Percentiles rank a stretch among this genome's conserved stretches.
Evolutionary conservation across 169 alveolate species (phyloP).

Genomic region (Amoebophrya sp.): DNA sequence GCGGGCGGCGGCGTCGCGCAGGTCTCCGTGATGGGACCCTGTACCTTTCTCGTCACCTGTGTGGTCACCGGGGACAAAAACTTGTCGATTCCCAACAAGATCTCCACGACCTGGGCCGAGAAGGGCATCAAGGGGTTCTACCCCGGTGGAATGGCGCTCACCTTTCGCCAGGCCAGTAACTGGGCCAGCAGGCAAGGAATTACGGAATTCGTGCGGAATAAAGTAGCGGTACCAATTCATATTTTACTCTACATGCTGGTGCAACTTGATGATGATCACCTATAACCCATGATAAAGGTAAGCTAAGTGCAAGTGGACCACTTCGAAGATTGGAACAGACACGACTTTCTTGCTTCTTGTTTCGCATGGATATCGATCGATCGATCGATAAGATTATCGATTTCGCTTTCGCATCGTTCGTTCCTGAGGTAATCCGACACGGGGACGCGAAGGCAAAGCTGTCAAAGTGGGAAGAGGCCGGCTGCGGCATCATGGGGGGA

Average conservation of each 20-base stretch:
- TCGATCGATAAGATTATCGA: no score
- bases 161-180: slow-evolving; percentile 51
- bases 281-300: no score
- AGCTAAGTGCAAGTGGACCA: no score
- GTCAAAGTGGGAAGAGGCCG: neutral
- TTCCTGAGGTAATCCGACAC: neutral
- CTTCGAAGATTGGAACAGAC: no score
- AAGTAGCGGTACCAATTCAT: neutral
- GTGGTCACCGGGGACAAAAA: slow-evolving; percentile 39
- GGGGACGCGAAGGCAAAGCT: neutral
- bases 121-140: slow-evolving; percentile 46
- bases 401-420: neutral
- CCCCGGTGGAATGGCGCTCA: slow-evolving; percentile 49
- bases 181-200: slow-evolving; percentile 62
- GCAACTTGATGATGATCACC: no score
- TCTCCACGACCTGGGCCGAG: slow-evolving; percentile 16
- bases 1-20: slow-evolving; percentile 50
- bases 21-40: slow-evolving; percentile 50
- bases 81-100: slow-evolving; percentile 7
- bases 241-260: no score
- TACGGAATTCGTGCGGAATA: slow-evolving; percentile 41
- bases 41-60: slow-evolving; percentile 53
- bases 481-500: slow-evolving; percentile 48
- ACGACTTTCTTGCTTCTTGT: no score
- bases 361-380: no score